Evolutionary conservation across 1,284 basidiomycete species (phyloP).

Genomic region (Rhodotorula sp.): DNA sequence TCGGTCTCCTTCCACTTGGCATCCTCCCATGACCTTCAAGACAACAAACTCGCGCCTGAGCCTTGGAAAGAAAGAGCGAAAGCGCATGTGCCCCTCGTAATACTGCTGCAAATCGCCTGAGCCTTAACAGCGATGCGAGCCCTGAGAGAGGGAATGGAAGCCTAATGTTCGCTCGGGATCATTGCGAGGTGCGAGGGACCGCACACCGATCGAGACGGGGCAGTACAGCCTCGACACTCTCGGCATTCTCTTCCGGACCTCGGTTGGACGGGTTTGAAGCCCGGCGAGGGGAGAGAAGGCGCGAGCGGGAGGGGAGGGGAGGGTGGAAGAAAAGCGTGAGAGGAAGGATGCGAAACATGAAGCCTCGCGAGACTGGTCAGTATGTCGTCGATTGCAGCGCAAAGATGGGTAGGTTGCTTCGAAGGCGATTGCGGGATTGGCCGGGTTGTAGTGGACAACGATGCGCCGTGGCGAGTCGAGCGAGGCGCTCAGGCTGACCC

Average conservation of each 20-base stretch:
- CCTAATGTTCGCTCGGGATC: no score
- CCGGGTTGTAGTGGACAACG: no score
- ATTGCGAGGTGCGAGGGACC: no score
- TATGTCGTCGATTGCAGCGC: background rate
- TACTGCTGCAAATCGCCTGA: constrained; percentile 28
- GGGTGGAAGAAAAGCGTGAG: background rate
- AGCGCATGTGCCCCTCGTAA: constrained; percentile 19
- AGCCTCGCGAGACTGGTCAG: no score
- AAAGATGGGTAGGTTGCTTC: no score
- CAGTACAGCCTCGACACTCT: background rate
- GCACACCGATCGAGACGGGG: background rate
- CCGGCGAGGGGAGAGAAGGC: background rate
- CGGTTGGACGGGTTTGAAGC: background rate
- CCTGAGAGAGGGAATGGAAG: constrained; percentile 19
- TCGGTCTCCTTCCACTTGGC: no score
- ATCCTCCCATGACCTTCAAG: no score
- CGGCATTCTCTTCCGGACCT: background rate
- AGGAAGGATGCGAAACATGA: background rate
- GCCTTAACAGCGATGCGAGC: constrained; percentile 14
- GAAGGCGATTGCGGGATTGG: background rate
- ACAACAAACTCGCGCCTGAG: no score
- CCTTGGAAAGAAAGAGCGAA: background rate
- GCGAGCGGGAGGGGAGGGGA: background rate
- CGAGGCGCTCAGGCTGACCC: background rate
- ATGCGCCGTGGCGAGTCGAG: no score